Evolutionary conservation across 768 basidiomycete genomes (phyloP), one percentile per base, ranked within the genome.

Genomic region (Mycena crocata): DNA sequence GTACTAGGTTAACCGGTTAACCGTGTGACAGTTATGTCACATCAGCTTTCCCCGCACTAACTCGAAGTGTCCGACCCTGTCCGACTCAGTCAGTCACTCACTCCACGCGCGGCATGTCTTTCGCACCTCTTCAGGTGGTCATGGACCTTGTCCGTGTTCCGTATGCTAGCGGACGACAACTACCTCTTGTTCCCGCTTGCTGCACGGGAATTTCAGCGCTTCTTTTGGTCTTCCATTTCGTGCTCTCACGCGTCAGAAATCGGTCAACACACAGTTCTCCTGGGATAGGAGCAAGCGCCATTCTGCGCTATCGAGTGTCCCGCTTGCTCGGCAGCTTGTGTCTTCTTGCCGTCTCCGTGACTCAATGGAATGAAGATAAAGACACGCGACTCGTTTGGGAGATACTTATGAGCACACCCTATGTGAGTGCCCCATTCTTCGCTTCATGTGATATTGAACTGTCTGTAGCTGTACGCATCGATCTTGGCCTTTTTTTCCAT

Each of bases 321-420:
- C 81, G 89, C 24, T 75, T 88, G 12, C 59, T 86, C 1, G 81
- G 81, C 35, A 81, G 83, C 48, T 72, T 83, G 24, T 76, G 79
- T 3, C 80, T 90, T n/a, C 75, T 90, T 24, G 82, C 74, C 9
- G 72, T 90, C 10, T 85, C 85, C 5, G 73, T 85, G 52, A 80
- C 81, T 12, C 80, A 12, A 61, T 77, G 9, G 76, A 79, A 21
- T 74, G 79, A 37, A 72, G 77, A 23, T 26, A 28, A 59, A 34
- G 64, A 56, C 5, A 23, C 21, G 37, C 19, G n/a, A 39, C 31
- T 28, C 23, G 49, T 39, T 48, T 45, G 26, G 21, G 44, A 57
- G 17, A 24, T 55, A 12, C 13, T 64, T 48, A 67, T 52, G 49
- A 35, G 39, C 21, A 62, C 17, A 65, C 72, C 55, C 63, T 74